A percentile compares a stretch with the other conserved stretches of the same genome.
These are phyloP conservation scores for Colletotrichum spaethianum DNA, from an alignment of 2,329 filamentous ascomycete genomes.

Conservation along the genomic window DNA sequence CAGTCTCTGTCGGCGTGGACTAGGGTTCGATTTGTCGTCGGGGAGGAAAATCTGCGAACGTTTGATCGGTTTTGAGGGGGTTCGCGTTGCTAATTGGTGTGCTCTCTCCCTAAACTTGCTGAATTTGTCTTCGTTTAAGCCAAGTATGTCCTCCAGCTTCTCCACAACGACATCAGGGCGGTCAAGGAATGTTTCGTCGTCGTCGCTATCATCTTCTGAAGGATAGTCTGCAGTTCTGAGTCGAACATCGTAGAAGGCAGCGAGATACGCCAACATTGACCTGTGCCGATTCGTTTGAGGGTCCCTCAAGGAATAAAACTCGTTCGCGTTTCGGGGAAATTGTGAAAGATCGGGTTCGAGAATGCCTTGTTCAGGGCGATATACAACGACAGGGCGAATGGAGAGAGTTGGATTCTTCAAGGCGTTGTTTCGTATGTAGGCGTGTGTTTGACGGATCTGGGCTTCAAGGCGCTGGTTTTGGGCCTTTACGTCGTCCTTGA, in stretches of 20 bases:
- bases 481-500: neutral
- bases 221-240: neutral
- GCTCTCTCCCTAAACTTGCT: constrained; percentile 14
- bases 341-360: neutral
- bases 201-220: neutral
- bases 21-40: neutral
- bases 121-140: constrained; percentile 16
- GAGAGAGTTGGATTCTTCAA: constrained; percentile 16
- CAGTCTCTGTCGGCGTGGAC: neutral
- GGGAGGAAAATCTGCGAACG: neutral
- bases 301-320: constrained; percentile 20
- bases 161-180: neutral
- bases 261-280: constrained; percentile 9
- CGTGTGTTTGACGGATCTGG: neutral
- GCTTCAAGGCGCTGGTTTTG: neutral
- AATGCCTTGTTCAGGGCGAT: constrained; percentile 13
- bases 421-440: neutral
- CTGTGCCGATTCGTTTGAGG: neutral
- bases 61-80: neutral
- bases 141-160: constrained; percentile 20
- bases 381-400: neutral
- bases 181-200: constrained; percentile 4
- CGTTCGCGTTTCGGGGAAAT: constrained; percentile 9
- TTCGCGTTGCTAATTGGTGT: neutral
- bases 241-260: constrained; percentile 10